These are phyloP conservation scores for Oryza longistaminata DNA, from an alignment of 176 grass and related monocot species.

Conservation along the genomic window DNA sequence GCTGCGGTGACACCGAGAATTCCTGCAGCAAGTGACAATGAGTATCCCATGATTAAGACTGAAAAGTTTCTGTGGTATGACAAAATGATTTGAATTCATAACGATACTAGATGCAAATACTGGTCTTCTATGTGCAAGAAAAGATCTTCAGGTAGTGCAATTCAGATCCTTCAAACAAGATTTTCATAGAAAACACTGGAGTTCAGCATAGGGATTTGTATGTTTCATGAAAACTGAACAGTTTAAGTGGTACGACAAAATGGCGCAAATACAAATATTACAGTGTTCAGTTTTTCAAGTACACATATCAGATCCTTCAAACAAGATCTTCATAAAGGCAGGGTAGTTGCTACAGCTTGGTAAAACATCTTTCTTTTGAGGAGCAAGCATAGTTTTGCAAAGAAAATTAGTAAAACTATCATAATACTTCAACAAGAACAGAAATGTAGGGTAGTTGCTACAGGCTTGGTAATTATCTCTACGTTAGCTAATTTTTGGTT, in stretches of 20 bases:
- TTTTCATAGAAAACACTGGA: too few species aligned
- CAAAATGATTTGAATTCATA: not conserved
- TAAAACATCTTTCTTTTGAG: not conserved
- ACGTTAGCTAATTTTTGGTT: not conserved
- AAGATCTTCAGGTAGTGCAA: not conserved
- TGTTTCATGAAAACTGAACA: too few species aligned
- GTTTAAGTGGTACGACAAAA: not conserved
- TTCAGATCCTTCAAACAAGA: not conserved
- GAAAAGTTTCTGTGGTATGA: not conserved
- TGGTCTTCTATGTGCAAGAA: not conserved
- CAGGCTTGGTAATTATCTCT: not conserved
- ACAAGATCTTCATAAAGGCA: not conserved
- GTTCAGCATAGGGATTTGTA: too few species aligned
- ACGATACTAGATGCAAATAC: not conserved
- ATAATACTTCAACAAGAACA: slow-evolving; percentile 1
- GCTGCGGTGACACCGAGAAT: slow-evolving; percentile 44
- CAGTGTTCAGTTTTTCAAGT: not conserved
- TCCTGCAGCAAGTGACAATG: slow-evolving; percentile 42
- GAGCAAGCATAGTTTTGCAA: not conserved
- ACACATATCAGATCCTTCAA: slow-evolving; percentile 7
- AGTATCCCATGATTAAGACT: not conserved
- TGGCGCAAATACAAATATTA: not conserved
- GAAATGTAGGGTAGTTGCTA: not conserved
- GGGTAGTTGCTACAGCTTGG: too few species aligned
- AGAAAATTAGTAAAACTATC: not conserved